Evolutionary conservation across 345 rosid genomes (phyloP).

Genomic region (Gossypium thurberi): DNA sequence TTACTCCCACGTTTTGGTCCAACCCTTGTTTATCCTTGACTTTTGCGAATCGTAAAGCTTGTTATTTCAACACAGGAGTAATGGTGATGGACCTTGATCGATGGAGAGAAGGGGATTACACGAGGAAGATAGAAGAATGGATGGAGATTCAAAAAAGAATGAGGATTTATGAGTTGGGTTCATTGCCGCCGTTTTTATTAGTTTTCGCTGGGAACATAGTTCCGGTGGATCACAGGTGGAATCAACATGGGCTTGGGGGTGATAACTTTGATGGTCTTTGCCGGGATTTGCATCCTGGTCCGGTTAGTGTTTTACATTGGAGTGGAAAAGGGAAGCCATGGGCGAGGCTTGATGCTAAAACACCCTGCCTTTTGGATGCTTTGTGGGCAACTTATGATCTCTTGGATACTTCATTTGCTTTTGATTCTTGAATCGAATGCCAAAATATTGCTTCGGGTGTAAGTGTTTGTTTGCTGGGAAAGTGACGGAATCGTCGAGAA

Average conservation of each 20-base stretch:
- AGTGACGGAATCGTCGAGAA: neutral
- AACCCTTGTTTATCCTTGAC: constrained; percentile 57
- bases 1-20: constrained; percentile 68
- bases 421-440: constrained; percentile 36
- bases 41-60: constrained; percentile 41
- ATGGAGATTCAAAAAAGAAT: constrained; percentile 66
- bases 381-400: constrained; percentile 63
- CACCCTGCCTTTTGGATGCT: constrained; percentile 55
- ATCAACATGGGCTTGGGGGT: constrained; percentile 67
- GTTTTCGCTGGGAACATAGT: constrained; percentile 69
- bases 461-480: neutral
- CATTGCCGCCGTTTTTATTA: constrained; percentile 54
- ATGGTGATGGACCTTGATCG: constrained; percentile 85
- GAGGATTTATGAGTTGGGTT: constrained; percentile 39
- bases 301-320: constrained; percentile 59
- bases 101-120: constrained; percentile 72
- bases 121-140: constrained; percentile 78
- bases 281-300: constrained; percentile 54
- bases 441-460: neutral
- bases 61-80: constrained; percentile 36
- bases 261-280: constrained; percentile 51
- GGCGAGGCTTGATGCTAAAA: constrained; percentile 52
- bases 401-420: constrained; percentile 39
- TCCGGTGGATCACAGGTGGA: constrained; percentile 74
- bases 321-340: constrained; percentile 73